Base-by-base conservation (phyloP, 1,139 yeast genomes). In the Pneumocystis wakefieldiae region DNA sequence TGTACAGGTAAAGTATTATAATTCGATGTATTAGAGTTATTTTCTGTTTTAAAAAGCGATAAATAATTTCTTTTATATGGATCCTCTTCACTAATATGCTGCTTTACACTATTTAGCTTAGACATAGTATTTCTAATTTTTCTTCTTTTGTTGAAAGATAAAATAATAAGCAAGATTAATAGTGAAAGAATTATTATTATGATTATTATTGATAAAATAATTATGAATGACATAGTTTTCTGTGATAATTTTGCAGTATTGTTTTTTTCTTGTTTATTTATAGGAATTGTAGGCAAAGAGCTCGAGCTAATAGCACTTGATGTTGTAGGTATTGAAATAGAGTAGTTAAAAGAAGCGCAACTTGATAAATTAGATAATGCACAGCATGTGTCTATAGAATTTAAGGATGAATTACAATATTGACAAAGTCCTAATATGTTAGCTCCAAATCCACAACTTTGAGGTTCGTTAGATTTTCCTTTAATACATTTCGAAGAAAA, bases 391-490 rank as follows among this genome's bases (percentile, higher is more conserved):
- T 37, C 41, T 19, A 39, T 37, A n/a, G 65, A 19, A 57, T 36
- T 29, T 41, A 15, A 17, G 32, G 28, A 48, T 28, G 61, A 35
- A 32, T 29, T 28, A 36, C 65, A 63, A 41, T 58, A 62, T 39
- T 39, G 38, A 57, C 65, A 63, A 10, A 57, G 57, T 32, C 41
- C 60, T 15, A 38, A 48, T 19, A 24, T 38, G 53, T 63, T 63
- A 10, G 41, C 37, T 19, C 58, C 61, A 19, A 57, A 62, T 8
- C 65, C 65, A 19, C 65, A 63, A 19, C 32, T 42, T 15, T 14
- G 4, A 14, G 58, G 59, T 24, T 63, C 65, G 17, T 59, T 59
- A 19, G 28, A 24, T 19, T n/a, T 28, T 17, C 65, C 65, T 15
- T 59, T 53, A n/a, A 63, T 59, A 48, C 65, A 63, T 17, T 41